Percentiles rank a stretch among this genome's conserved stretches.
These are phyloP conservation scores for Bacidia gigantensis DNA, from an alignment of 495 filamentous ascomycete genomes.

Conservation along the genomic window DNA sequence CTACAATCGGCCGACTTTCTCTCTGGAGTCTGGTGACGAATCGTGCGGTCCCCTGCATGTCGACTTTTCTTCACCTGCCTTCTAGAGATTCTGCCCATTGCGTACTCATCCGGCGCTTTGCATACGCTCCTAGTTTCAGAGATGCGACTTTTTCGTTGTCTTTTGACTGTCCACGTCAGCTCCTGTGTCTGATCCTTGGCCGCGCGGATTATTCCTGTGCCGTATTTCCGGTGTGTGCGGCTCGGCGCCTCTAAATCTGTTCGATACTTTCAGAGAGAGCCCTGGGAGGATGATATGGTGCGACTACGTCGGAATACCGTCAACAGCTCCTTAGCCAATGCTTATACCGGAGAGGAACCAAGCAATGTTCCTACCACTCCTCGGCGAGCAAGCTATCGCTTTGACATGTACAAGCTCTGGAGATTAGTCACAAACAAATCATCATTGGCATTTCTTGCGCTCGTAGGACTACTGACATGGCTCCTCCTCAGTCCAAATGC, in stretches of 20 bases:
- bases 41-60: too few species aligned
- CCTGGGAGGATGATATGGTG: constrained; percentile 1
- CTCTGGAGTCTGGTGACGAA: too few species aligned
- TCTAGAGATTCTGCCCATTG: too few species aligned
- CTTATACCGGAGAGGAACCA: neutral
- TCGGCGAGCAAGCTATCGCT: neutral
- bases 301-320: constrained; percentile 2
- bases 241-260: neutral
- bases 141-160: too few species aligned
- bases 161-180: neutral
- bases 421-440: constrained; percentile 2
- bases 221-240: neutral
- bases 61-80: too few species aligned
- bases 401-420: neutral
- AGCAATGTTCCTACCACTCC: neutral
- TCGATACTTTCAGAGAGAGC: neutral
- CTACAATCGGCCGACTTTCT: too few species aligned
- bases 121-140: too few species aligned
- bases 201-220: neutral
- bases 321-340: neutral
- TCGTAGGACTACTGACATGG: neutral
- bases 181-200: neutral
- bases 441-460: neutral
- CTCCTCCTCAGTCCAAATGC: neutral
- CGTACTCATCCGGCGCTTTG: too few species aligned